Conservation (phyloP, 495 filamentous ascomycete species). For the Aspergillus sclerotioniger region DNA sequence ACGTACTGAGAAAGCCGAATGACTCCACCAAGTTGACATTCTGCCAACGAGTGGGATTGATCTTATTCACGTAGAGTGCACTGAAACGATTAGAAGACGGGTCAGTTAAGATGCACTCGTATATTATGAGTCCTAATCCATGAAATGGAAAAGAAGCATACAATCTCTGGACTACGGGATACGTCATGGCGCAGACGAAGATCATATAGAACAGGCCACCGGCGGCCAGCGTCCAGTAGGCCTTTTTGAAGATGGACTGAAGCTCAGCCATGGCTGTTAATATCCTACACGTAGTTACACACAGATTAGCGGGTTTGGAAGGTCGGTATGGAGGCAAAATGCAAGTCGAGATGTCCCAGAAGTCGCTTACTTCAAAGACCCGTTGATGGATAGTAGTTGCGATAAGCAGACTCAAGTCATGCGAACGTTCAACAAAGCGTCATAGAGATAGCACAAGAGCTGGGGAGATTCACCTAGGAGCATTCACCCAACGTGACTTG, state of each 20-base stretch:
- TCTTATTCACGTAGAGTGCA: conserved; percentile 71
- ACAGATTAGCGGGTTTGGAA: conserved; percentile 12
- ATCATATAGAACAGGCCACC: conserved; percentile 51
- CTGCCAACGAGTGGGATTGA: conserved; percentile 67
- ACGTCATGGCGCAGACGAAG: conserved; percentile 46
- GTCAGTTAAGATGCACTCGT: not conserved
- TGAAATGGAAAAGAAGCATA: conserved; percentile 20
- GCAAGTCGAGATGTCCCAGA: not conserved
- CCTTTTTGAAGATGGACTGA: conserved; percentile 53
- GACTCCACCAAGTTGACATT: conserved; percentile 69
- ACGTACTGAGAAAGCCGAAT: conserved; percentile 80
- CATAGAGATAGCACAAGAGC: not conserved
- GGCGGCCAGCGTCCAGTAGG: conserved; percentile 55
- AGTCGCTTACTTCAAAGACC: not conserved
- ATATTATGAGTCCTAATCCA: not conserved
- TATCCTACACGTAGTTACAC: not conserved
- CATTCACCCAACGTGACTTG: not conserved
- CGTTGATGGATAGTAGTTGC: not conserved
- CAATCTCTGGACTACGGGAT: conserved; percentile 51
- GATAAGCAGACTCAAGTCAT: not conserved
- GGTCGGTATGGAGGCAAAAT: not conserved
- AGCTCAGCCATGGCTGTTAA: conserved; percentile 34
- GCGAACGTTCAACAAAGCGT: not conserved
- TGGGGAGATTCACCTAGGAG: no score
- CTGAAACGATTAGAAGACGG: conserved; percentile 38